phyloP scores from a whole-genome alignment of 1,139 yeast species.

The Pichia sp. region DNA sequence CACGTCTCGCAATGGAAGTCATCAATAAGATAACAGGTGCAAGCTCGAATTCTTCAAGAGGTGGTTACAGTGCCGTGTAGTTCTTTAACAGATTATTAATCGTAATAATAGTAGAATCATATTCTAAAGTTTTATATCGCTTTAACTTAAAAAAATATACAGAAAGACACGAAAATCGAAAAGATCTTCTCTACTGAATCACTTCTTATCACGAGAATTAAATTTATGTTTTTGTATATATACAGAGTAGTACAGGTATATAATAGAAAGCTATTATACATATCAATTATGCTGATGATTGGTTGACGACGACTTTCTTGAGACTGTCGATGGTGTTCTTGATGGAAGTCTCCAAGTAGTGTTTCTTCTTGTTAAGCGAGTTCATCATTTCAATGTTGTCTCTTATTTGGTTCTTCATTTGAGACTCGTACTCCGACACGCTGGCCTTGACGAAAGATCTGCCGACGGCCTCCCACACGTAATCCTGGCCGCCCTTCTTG shows the following conservation, averaged over 20 bases:
- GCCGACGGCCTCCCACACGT: constrained; percentile 86
- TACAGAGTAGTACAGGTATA: neutral
- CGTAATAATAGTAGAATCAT: too few relatives aligned
- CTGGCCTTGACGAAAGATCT: constrained; percentile 59
- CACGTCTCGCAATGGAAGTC: constrained; percentile 70
- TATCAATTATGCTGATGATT: neutral
- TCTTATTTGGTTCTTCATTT: constrained; percentile 50
- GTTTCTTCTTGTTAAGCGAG: constrained; percentile 64
- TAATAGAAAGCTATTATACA: neutral
- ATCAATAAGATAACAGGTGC: constrained; percentile 66
- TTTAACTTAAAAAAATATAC: too few relatives aligned
- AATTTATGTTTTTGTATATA: neutral
- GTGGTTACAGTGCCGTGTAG: constrained; percentile 90
- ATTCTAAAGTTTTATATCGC: too few relatives aligned
- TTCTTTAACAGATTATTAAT: neutral
- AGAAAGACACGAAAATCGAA: too few relatives aligned
- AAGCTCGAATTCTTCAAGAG: constrained; percentile 48
- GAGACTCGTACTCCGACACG: constrained; percentile 45
- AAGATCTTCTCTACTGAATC: too few relatives aligned
- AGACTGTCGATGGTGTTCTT: constrained; percentile 69
- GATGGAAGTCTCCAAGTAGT: constrained; percentile 73
- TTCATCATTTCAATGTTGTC: constrained; percentile 57
- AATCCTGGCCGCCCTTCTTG: constrained; percentile 42
- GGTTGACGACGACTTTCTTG: constrained; percentile 40
- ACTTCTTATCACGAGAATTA: too few relatives aligned